A percentile compares a stretch with the other conserved stretches of the same genome.
These are phyloP conservation scores for Candida dendrica DNA, from an alignment of 805 yeast genomes.

Conservation along the genomic window DNA sequence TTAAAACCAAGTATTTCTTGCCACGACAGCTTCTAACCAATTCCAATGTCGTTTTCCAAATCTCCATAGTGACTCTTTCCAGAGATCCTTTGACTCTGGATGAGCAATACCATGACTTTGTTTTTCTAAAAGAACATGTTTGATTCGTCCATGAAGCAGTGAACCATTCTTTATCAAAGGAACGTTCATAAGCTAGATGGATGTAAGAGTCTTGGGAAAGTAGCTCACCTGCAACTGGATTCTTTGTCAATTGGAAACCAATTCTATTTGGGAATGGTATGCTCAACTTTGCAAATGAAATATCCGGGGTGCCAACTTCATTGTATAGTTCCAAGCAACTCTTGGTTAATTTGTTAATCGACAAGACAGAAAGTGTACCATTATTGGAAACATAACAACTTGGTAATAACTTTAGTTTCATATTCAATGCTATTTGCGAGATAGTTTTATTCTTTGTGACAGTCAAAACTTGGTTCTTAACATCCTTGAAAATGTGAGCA, in stretches of 20 bases:
- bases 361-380: slow-evolving; percentile 24
- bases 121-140: slow-evolving; percentile 53
- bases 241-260: slow-evolving; percentile 34
- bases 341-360: slow-evolving; percentile 30
- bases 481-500: slow-evolving; percentile 38
- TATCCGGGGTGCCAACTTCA: slow-evolving; percentile 35
- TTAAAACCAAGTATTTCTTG: slow-evolving; percentile 56
- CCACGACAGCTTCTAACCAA: slow-evolving; percentile 29
- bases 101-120: slow-evolving; percentile 58
- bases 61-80: slow-evolving; percentile 55
- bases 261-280: slow-evolving; percentile 35
- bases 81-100: slow-evolving; percentile 26
- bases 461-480: slow-evolving; percentile 28
- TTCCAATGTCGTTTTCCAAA: slow-evolving; percentile 52
- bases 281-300: slow-evolving; percentile 31
- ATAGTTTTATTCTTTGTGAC: slow-evolving; percentile 5
- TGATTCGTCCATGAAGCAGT: slow-evolving; percentile 89
- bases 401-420: slow-evolving; percentile 32
- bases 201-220: slow-evolving; percentile 66
- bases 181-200: slow-evolving; percentile 81
- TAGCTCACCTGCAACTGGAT: slow-evolving; percentile 26
- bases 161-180: slow-evolving; percentile 77
- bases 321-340: slow-evolving; percentile 53
- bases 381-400: slow-evolving; percentile 30
- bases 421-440: slow-evolving; percentile 1